Base-by-base conservation (phyloP, 805 yeast species). In the Metschnikowia arizonensis region DNA sequence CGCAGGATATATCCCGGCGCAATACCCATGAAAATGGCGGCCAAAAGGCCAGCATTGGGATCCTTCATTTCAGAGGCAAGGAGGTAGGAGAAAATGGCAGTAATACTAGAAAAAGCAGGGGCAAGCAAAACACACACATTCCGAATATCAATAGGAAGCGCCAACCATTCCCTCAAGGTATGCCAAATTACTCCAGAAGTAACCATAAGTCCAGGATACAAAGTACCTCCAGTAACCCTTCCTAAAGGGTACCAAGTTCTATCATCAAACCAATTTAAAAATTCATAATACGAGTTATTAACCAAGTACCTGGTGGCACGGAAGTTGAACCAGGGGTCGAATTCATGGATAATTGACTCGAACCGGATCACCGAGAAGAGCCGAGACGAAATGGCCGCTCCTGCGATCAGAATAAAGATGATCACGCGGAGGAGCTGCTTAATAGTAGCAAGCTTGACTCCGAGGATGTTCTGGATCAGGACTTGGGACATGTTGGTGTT, bases 161-260 rank as follows among this genome's bases (percentile, higher is more conserved):
- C 82, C 37, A 81, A 65, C 68, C 67, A 68, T 46, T 76, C 72
- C 42, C 79, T 68, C 50, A 93, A 73, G 4, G 80, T 58, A 56
- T 82, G 86, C 83, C 91, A 90, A 47, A 95, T 83, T 18, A 87
- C 76, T 18, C 96, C 95, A n/a, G 95, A 82, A 3, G 99, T 88
- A 21, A 95, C 96, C 99, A 93, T 93, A 54, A 95, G 73, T 6
- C 99, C 99, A 3, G 99, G 99, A 61, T 95, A 93, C 50, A 93
- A 68, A 1, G 99, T 95, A 47, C 99, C 99, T 56, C 99, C 99
- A 10, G 99, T 93, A 60, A 93, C 99, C 70, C 99, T 80, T 17
- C 99, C 99, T 55, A 93, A 75, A 15, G 99, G 99, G 65, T 93
- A 93, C 99, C 99, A 93, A 15, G 99, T 91, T 62, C 96, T 81